Evolutionary conservation across 257 asterid genomes (phyloP).

Genomic region (Fraxinus quadrangulata): DNA sequence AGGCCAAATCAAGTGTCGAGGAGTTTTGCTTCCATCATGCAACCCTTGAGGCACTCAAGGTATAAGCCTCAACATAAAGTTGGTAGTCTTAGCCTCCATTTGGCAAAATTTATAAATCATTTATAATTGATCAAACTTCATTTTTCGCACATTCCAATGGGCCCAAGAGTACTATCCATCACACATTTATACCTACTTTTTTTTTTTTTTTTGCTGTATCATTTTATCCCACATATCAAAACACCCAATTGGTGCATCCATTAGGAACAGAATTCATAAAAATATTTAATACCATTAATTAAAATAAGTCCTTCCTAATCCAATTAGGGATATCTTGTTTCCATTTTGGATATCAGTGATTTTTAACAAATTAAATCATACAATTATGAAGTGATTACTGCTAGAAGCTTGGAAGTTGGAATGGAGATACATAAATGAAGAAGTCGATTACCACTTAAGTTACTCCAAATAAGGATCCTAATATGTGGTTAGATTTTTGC

Average conservation of each 20-base stretch:
- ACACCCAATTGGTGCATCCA: background rate
- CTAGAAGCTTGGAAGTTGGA: background rate
- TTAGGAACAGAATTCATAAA: background rate
- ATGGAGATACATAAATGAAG: background rate
- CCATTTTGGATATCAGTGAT: no score
- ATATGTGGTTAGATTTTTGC: background rate
- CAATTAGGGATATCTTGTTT: no score
- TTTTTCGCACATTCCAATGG: background rate
- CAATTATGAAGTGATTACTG: background rate
- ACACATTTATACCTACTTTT: no score
- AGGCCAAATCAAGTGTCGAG: background rate
- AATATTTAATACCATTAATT: no score
- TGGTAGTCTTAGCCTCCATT: background rate
- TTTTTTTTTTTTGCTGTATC: no score
- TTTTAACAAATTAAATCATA: background rate
- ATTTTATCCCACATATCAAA: background rate
- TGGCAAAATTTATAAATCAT: no score
- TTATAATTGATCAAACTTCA: background rate
- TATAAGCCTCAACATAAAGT: background rate
- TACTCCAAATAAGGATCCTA: background rate
- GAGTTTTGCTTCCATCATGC: background rate
- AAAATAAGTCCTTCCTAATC: no score
- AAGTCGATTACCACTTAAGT: no score
- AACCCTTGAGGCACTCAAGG: background rate
- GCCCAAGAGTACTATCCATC: no score